Evolutionary conservation across 345 rosid species (phyloP).

Genomic region (Citrus sinensis): DVS_A1.0 CM039164.1:21878501-21879000

Average conservation of each 20-base stretch:
- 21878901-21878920: neutral
- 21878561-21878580: too few relatives aligned
- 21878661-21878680: neutral
- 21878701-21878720: neutral
- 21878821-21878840: neutral
- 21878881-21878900: neutral
- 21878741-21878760: neutral
- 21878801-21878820: neutral
- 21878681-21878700: neutral
- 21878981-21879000: neutral
- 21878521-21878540: neutral
- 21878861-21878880: neutral
- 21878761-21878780: neutral
- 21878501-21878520: neutral
- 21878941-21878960: neutral
- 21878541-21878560: too few relatives aligned
- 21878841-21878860: neutral
- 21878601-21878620: neutral
- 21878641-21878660: too few relatives aligned
- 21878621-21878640: neutral
- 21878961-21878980: neutral
- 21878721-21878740: neutral
- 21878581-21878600: neutral
- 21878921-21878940: neutral
- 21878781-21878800: neutral